These are phyloP conservation scores for Diaporthe eres DNA, from an alignment of 2,329 filamentous ascomycete genomes.

Conservation along the genomic window DNA sequence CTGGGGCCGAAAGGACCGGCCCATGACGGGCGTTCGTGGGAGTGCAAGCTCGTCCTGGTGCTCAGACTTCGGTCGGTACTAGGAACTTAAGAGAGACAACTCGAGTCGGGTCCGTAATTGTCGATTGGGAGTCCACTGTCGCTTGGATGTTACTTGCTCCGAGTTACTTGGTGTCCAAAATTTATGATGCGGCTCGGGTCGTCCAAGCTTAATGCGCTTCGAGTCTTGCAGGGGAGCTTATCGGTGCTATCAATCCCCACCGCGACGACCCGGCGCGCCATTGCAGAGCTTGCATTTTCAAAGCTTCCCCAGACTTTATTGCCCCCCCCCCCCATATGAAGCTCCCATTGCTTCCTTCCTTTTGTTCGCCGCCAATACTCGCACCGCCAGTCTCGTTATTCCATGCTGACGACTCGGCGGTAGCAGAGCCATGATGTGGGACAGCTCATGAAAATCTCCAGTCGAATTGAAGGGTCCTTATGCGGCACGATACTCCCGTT, in stretches of 20 bases:
- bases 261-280: conserved; percentile 21
- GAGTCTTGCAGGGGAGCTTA: conserved; percentile 42
- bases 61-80: neutral
- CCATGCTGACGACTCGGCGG: conserved; percentile 48
- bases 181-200: conserved; percentile 50
- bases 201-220: conserved; percentile 60
- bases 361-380: conserved; percentile 2
- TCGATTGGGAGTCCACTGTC: neutral
- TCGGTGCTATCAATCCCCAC: conserved; percentile 36
- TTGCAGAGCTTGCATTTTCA: conserved; percentile 35
- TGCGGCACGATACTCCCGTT: conserved; percentile 68
- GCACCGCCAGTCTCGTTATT: conserved; percentile 36
- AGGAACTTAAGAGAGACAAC: neutral
- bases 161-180: conserved; percentile 55
- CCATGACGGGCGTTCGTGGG: conserved; percentile 48
- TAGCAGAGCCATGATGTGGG: conserved; percentile 61
- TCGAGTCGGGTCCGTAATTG: neutral
- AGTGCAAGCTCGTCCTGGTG: conserved; percentile 9
- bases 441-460: conserved; percentile 72
- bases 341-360: conserved; percentile 11
- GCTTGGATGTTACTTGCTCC: conserved; percentile 51
- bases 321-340: neutral
- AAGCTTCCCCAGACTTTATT: conserved; percentile 28
- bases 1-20: conserved; percentile 54
- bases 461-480: conserved; percentile 72